phyloP scores from a whole-genome alignment of 2,329 filamentous ascomycete genomes.

The Didymella arachidicola region DNA sequence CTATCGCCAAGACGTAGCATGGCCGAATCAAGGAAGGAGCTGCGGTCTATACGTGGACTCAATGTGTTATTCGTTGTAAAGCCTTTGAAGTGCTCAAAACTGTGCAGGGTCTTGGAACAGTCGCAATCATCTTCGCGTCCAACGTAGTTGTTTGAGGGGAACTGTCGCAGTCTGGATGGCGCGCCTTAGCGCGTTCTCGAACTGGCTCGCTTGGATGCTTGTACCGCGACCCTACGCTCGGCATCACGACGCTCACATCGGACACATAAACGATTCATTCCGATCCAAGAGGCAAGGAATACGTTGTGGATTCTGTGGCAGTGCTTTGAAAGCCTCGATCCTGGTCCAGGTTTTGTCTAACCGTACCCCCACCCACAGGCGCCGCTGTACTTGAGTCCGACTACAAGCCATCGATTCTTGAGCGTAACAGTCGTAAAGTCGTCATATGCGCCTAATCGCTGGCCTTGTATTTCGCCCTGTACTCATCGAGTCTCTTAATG shows the following conservation, averaged over 20 bases:
- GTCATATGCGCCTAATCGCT: conserved; percentile 39
- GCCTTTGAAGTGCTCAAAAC: not conserved
- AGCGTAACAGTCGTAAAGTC: conserved; percentile 14
- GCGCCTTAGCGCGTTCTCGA: conserved; percentile 16
- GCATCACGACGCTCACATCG: conserved; percentile 4
- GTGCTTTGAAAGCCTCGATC: not conserved
- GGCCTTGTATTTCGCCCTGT: conserved; percentile 51
- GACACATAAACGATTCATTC: not conserved
- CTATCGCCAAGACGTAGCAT: conserved; percentile 12
- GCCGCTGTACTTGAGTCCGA: not conserved
- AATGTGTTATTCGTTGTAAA: not conserved
- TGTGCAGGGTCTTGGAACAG: not conserved
- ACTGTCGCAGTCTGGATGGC: conserved; percentile 9
- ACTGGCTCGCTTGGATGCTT: conserved; percentile 21
- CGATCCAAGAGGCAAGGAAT: not conserved
- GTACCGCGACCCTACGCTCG: not conserved
- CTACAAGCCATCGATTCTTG: not conserved
- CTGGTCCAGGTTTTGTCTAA: not conserved
- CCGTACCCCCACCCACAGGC: not conserved
- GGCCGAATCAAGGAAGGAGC: conserved; percentile 16
- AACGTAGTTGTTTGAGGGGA: conserved; percentile 3
- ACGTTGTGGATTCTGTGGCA: not conserved
- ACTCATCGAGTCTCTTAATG: conserved; percentile 52
- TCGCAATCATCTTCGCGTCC: not conserved
- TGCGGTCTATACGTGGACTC: conserved; percentile 1